Evolutionary conservation across 345 rosid species (phyloP).

Genomic region (Acer yangbiense): DNA sequence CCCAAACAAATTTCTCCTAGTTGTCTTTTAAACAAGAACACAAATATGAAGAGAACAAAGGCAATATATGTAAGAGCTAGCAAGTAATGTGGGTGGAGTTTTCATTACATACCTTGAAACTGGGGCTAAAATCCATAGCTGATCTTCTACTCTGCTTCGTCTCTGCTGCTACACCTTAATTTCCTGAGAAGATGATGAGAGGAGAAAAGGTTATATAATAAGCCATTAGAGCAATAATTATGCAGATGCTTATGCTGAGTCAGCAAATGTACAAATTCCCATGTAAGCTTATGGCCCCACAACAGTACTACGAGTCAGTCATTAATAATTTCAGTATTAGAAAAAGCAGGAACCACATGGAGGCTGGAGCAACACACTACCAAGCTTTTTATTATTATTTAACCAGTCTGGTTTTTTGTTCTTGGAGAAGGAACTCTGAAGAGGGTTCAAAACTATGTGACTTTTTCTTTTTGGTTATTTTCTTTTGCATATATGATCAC

Average conservation of each 20-base stretch:
- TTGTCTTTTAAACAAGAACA: neutral
- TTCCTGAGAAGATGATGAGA: neutral
- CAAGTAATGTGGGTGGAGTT: neutral
- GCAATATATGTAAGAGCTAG: neutral
- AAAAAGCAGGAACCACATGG: no score
- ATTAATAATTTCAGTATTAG: neutral
- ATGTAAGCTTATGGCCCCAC: constrained; percentile 9
- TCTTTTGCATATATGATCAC: no score
- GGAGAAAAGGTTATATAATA: neutral
- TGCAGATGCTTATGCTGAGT: neutral
- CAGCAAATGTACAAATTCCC: no score
- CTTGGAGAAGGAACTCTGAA: neutral
- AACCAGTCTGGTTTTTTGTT: no score
- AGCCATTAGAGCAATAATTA: neutral
- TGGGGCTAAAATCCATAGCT: constrained; percentile 36
- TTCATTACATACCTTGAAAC: constrained; percentile 31
- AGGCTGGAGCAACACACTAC: no score
- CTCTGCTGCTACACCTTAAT: neutral
- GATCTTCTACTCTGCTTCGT: constrained; percentile 13
- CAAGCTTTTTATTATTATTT: neutral
- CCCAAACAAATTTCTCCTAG: no score
- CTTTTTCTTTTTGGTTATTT: neutral
- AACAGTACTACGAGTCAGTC: neutral
- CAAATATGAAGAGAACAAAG: neutral
- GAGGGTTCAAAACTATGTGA: neutral